These are phyloP conservation scores for Thielaviopsis ethacetica DNA, from an alignment of 2,329 filamentous ascomycete genomes.

Conservation along the genomic window DNA sequence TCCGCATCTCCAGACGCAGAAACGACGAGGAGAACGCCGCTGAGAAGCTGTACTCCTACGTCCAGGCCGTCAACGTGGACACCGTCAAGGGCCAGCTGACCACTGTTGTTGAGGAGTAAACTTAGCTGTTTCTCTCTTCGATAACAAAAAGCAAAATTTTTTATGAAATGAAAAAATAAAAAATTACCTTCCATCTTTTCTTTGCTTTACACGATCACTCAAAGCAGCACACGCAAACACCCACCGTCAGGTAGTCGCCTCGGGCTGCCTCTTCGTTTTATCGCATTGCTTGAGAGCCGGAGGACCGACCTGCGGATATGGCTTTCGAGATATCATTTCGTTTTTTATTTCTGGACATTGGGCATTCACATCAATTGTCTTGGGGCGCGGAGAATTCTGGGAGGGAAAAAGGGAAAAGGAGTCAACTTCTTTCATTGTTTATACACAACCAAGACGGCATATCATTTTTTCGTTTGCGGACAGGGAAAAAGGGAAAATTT, in stretches of 20 bases:
- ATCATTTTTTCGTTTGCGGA: slow-evolving; percentile 5
- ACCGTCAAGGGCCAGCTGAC: slow-evolving; percentile 96
- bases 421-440: slow-evolving; percentile 2
- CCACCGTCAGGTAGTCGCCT: neutral
- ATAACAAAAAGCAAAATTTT: slow-evolving; percentile 17
- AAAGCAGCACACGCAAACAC: neutral
- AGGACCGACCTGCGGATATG: neutral
- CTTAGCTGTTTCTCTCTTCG: slow-evolving; percentile 13
- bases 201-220: slow-evolving; percentile 2
- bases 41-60: slow-evolving; percentile 99
- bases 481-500: slow-evolving; percentile 5
- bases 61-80: slow-evolving; percentile 99
- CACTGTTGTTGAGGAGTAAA: slow-evolving; percentile 64
- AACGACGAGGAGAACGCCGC: slow-evolving; percentile 99
- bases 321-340: neutral
- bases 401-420: neutral
- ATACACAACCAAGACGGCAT: slow-evolving; percentile 4
- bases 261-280: neutral
- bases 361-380: neutral
- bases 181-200: slow-evolving; percentile 9
- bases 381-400: neutral
- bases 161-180: slow-evolving; percentile 17
- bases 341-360: neutral
- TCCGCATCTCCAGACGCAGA: slow-evolving; percentile 98
- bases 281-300: neutral